phyloP scores from a whole-genome alignment of 2,329 filamentous ascomycete genomes.

The Pyrenophora teres region DNA sequence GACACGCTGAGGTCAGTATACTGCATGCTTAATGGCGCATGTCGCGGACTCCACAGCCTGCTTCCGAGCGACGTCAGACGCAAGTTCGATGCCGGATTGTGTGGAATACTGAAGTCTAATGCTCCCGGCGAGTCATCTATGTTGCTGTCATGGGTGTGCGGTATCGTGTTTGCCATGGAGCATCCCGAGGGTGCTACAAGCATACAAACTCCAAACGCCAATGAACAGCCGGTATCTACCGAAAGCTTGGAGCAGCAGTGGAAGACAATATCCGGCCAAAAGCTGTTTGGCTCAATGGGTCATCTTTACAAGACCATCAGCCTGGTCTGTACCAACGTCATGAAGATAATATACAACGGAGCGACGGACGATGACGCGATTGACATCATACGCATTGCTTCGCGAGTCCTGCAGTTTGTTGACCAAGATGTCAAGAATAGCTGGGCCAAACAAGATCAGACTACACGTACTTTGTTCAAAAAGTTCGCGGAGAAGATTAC shows the following conservation, averaged over 20 bases:
- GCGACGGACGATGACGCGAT: slow-evolving; percentile 34
- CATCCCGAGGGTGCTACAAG: slow-evolving; percentile 17
- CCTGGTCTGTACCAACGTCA: slow-evolving; percentile 37
- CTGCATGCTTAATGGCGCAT: slow-evolving; percentile 45
- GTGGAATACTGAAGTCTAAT: slow-evolving; percentile 33
- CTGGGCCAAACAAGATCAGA: slow-evolving; percentile 29
- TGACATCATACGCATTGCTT: slow-evolving; percentile 43
- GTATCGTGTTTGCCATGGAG: slow-evolving; percentile 37
- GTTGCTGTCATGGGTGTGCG: slow-evolving; percentile 41
- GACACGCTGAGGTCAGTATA: slow-evolving; percentile 37
- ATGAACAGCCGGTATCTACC: slow-evolving; percentile 8
- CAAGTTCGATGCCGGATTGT: slow-evolving; percentile 36
- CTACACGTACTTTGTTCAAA: slow-evolving; percentile 20
- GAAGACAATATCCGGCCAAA: slow-evolving; percentile 38
- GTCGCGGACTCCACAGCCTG: slow-evolving; percentile 32
- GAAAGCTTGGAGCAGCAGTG: slow-evolving; percentile 24
- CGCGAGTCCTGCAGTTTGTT: slow-evolving; percentile 30
- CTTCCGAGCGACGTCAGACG: slow-evolving; percentile 28
- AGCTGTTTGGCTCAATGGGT: slow-evolving; percentile 35
- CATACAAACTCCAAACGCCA: background rate
- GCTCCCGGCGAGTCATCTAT: slow-evolving; percentile 31
- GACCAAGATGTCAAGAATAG: slow-evolving; percentile 22
- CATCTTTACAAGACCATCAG: slow-evolving; percentile 37
- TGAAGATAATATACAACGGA: slow-evolving; percentile 34
- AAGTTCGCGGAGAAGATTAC: slow-evolving; percentile 40